Base-by-base conservation (phyloP, 371 early-diverging fungal species). In the Capillidium rhysosporum region DNA sequence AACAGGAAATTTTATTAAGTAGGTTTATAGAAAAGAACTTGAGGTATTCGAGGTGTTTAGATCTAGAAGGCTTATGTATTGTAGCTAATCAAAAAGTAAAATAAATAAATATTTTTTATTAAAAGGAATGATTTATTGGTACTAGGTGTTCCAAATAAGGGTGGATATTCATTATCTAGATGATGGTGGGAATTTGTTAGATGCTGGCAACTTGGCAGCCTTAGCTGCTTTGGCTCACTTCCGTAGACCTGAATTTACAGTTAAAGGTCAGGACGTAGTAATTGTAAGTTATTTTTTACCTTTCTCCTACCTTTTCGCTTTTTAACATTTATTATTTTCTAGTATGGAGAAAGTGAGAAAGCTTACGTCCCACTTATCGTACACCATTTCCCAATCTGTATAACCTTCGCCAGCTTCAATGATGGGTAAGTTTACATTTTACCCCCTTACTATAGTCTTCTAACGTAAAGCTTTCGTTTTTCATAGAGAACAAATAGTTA, bases 61-160 rank as follows among this genome's bases (percentile, higher is more conserved):
- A 97, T 61, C 84, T 90, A 18, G 98, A 97, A 65, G 88, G 93
- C 7, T 70, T 97, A 55, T 95, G 98, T 65, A 90, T 97, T 52
- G 70, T 92, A 31, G 84, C 92, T n/a, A 91, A 92, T 29, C 87
- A 92, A 63, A 85, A 89, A 70, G 84, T 76, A 65, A 21, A 55
- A 14, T n/a, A 38, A 30, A 14, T 21, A 25, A 39, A 20, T 44
- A 30, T 25, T 25, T 20, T 10, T 20, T 7, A 40, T 47, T 9
- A 46, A 25, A 5, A 41, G 40, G 23, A 20, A 44, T 49, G 23
- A 7, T 26, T 21, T 46, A 10, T 46, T 12, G 21, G n/a, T 28
- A 38, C 28, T 61, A 83, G 77, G 94, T 93, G 1, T 97, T 96
- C 94, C 65, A 72, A 23, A 74, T 97, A 40, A 81, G 89, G 1